Conservation (phyloP, 257 asterid genomes). For the Paraleonurus japonicus region DNA sequence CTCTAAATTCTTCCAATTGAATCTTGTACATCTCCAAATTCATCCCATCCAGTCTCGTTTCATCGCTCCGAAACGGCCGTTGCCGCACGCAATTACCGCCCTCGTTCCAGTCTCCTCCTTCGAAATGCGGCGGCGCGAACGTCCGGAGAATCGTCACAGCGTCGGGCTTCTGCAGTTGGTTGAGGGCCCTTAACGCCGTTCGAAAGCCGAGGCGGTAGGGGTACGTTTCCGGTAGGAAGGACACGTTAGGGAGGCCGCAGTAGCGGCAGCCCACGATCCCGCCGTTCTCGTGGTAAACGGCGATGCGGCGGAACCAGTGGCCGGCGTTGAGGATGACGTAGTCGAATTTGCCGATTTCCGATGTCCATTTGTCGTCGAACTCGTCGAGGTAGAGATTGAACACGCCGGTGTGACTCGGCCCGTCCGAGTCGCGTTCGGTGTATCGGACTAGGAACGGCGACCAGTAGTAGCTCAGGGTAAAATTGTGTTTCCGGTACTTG, state of each 20-base stretch:
- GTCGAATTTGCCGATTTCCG: background rate
- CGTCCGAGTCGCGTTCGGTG: conserved; percentile 15
- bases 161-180: background rate
- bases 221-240: background rate
- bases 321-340: conserved; percentile 12
- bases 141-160: conserved; percentile 9
- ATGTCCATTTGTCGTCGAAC: conserved; percentile 7
- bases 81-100: conserved; percentile 12
- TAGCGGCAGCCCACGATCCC: background rate
- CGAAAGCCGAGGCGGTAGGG: conserved; percentile 10
- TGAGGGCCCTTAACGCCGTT: background rate
- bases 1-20: conserved; percentile 12
- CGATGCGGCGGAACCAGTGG: conserved; percentile 14
- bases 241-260: conserved; percentile 1
- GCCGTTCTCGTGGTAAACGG: background rate
- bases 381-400: conserved; percentile 19
- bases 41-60: background rate
- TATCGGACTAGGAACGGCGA: conserved; percentile 13
- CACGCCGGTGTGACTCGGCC: conserved; percentile 12
- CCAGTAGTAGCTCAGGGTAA: conserved; percentile 13
- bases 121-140: conserved; percentile 10
- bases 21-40: conserved; percentile 7
- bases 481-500: background rate
- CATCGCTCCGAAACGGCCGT: background rate
- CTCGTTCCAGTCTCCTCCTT: conserved; percentile 11